Evolutionary conservation across 305 asterid species (phyloP), one percentile per base, ranked within the genome.

Genomic region (Stenogyne calaminthoides): DNA sequence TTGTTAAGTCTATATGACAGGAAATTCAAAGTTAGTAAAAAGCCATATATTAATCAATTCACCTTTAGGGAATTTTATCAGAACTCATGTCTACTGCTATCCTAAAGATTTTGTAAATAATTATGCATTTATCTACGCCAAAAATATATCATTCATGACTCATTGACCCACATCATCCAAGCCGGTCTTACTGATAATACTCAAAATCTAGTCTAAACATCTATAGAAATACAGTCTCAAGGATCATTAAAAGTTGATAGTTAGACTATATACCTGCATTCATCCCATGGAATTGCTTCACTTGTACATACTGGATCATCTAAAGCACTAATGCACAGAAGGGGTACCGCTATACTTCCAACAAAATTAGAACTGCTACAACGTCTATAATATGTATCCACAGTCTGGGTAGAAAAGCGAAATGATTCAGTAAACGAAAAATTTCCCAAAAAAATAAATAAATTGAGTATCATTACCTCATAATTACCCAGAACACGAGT

Each of bases 281-380:
- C 99, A 72, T 92, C 99, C 92, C 94, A 88, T 72, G 99, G 98
- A 79, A 95, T 89, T 76, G 98, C 98, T 83, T 95, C 99, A 73
- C 81, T 70, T 11, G 99, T 90, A 77, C 99, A 95, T 67, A 95
- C 86, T 55, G 99, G 98, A 82, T 95, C 99, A 77, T 95, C 99
- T 82, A 88, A 69, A 40, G 96, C 72, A 77, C 89, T 89, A 78
- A 95, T 75, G 85, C 98, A 92, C 69, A 95, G 88, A 78, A 92
- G 92, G 79, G 99, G 99, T 64, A 92, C 88, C 87, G 7, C 80
- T 68, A 95, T 93, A 66, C 89, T 76, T 74, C 88, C 92, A 3
- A 92, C 83, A 80, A 78, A 89, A 69, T 82, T 68, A 66, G 95
- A 80, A 80, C 98, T 83, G 88, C 96, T 85, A 82, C 89, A 84